Percentiles rank a stretch among this genome's conserved stretches.
These are phyloP conservation scores for Globomyces pollinis-pini DNA, from an alignment of 192 early-diverging fungal genomes.

Conservation along the genomic window DNA sequence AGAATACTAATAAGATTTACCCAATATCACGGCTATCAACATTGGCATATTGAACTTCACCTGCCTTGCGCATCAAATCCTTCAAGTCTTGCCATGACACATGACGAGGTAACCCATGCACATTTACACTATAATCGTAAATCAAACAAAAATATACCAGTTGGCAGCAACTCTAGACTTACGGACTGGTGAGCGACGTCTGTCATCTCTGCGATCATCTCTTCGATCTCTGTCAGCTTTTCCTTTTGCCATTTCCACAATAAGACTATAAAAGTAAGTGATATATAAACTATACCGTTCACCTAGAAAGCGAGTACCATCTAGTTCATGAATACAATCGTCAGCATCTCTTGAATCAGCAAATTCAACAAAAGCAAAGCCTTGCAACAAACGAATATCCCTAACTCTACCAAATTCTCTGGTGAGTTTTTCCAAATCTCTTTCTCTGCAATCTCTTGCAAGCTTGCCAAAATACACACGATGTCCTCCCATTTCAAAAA, in stretches of 20 bases:
- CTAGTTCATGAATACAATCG: slow-evolving; percentile 79
- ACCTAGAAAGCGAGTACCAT: slow-evolving; percentile 74
- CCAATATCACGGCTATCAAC: slow-evolving; percentile 78
- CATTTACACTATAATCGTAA: too few relatives aligned
- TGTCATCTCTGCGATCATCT: slow-evolving; percentile 22
- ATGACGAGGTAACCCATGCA: neutral
- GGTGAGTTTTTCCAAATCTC: slow-evolving; percentile 77
- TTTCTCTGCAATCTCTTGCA: slow-evolving; percentile 71
- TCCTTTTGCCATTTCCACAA: slow-evolving; percentile 12
- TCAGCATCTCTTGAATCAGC: slow-evolving; percentile 77
- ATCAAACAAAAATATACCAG: too few relatives aligned
- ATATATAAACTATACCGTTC: slow-evolving; percentile 52
- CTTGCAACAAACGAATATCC: slow-evolving; percentile 73
- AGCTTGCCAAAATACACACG: slow-evolving; percentile 52
- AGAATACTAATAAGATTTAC: too few relatives aligned
- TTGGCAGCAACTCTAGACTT: slow-evolving; percentile 19
- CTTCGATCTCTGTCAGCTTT: slow-evolving; percentile 29
- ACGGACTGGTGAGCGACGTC: slow-evolving; percentile 36
- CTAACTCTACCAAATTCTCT: slow-evolving; percentile 72
- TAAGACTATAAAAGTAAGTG: slow-evolving; percentile 60
- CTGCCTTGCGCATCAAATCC: slow-evolving; percentile 89
- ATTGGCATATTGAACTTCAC: slow-evolving; percentile 90
- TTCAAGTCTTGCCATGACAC: slow-evolving; percentile 77
- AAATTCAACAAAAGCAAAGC: slow-evolving; percentile 95
- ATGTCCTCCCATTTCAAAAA: too few relatives aligned